phyloP scores from a whole-genome alignment of 257 asterid species.

The Solanum corneliomulleri region DNA sequence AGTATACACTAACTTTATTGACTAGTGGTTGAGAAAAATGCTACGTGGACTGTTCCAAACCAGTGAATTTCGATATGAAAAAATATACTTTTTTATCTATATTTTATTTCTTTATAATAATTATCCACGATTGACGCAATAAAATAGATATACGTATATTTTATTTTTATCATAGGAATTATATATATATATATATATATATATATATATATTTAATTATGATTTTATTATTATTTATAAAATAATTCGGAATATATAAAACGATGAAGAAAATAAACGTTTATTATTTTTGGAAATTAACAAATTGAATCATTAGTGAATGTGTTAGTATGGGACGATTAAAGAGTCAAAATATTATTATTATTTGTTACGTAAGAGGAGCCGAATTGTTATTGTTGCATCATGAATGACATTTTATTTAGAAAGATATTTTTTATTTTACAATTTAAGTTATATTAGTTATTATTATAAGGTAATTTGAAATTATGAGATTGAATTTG shows the following conservation, averaged over 20 bases:
- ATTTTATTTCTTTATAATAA: background rate
- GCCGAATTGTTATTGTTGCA: too few species aligned
- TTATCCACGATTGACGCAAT: background rate
- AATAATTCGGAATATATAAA: background rate
- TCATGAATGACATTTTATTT: background rate
- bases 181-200: too few species aligned
- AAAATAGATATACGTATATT: rapidly evolving
- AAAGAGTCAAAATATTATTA: background rate
- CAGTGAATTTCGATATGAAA: background rate
- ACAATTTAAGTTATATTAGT: background rate
- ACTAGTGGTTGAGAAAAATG: constrained; percentile 9
- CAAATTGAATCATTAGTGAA: background rate
- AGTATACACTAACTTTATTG: background rate
- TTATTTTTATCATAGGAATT: background rate
- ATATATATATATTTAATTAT: too few species aligned
- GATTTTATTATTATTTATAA: background rate
- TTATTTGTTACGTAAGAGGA: background rate
- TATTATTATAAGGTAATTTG: background rate
- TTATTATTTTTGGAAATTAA: too few species aligned
- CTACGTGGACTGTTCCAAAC: constrained; percentile 25
- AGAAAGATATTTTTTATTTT: too few species aligned
- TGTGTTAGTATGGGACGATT: background rate
- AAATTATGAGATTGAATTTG: too few species aligned
- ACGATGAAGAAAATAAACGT: too few species aligned
- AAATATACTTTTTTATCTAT: background rate